phyloP scores from a whole-genome alignment of 2,329 filamentous ascomycete species.

The Claviceps monticola region DNA sequence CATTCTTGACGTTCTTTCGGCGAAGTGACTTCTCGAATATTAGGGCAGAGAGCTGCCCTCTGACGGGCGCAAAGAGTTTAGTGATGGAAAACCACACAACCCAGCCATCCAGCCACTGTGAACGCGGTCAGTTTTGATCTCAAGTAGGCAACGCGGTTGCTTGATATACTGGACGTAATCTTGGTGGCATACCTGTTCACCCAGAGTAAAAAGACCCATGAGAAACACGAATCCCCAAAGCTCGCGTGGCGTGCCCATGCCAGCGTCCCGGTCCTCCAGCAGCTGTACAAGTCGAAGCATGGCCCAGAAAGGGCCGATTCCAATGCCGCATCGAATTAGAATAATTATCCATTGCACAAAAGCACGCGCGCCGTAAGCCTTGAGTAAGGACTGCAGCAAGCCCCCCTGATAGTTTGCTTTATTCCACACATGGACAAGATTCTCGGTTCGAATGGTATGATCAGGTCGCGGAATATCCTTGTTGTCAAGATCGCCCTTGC shows the following conservation, averaged over 20 bases:
- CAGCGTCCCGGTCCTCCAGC: slow-evolving; percentile 41
- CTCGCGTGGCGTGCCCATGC: slow-evolving; percentile 31
- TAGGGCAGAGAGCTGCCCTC: slow-evolving; percentile 54
- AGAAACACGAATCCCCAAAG: slow-evolving; percentile 57
- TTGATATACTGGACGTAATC: neutral
- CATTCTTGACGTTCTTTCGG: slow-evolving; percentile 61
- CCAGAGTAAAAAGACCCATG: slow-evolving; percentile 45
- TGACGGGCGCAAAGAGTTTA: slow-evolving; percentile 50
- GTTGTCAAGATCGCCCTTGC: slow-evolving; percentile 46
- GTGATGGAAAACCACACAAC: slow-evolving; percentile 53
- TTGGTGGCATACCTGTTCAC: slow-evolving; percentile 25
- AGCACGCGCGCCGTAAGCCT: slow-evolving; percentile 42
- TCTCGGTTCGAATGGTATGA: slow-evolving; percentile 37
- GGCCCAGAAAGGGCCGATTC: slow-evolving; percentile 56
- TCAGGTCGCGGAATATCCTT: slow-evolving; percentile 49
- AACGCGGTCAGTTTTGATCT: slow-evolving; percentile 2
- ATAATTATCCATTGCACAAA: slow-evolving; percentile 45
- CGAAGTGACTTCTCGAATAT: slow-evolving; percentile 67
- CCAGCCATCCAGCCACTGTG: slow-evolving; percentile 46
- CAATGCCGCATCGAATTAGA: slow-evolving; percentile 39
- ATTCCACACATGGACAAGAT: slow-evolving; percentile 36
- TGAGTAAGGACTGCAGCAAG: slow-evolving; percentile 47
- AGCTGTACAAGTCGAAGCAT: slow-evolving; percentile 51
- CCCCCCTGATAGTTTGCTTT: slow-evolving; percentile 29
- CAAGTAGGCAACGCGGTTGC: neutral